Percentiles rank a stretch among this genome's conserved stretches.
Conservation (phyloP, 2,329 filamentous ascomycete genomes). For the Neoarthrinium moseri region DNA sequence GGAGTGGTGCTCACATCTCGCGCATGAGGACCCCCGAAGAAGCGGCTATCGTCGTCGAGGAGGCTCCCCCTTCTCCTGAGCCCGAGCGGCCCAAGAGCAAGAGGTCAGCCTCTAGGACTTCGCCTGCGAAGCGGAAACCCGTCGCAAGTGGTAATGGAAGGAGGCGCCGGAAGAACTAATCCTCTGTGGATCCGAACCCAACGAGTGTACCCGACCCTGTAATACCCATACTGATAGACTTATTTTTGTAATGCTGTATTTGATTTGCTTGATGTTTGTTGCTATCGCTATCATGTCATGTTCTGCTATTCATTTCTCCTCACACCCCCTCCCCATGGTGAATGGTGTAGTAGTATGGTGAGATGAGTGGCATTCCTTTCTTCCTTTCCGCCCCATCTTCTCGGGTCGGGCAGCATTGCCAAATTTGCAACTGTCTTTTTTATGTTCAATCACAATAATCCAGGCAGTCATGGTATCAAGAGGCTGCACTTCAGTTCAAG, state of each 20-base stretch:
- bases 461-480: too few species aligned
- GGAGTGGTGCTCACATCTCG: constrained; percentile 21
- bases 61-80: constrained; percentile 22
- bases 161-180: constrained; percentile 29
- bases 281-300: neutral
- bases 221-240: constrained; percentile 18
- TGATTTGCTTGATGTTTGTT: neutral
- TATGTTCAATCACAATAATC: too few species aligned
- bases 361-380: too few species aligned
- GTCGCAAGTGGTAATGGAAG: constrained; percentile 15
- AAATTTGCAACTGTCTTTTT: too few species aligned
- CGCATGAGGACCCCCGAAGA: constrained; percentile 31
- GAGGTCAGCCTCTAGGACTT: constrained; percentile 31
- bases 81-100: constrained; percentile 32
- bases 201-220: constrained; percentile 14
- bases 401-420: too few species aligned
- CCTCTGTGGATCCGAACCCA: constrained; percentile 7
- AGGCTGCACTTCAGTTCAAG: too few species aligned
- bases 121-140: constrained; percentile 36
- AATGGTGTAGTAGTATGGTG: too few species aligned
- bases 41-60: constrained; percentile 39
- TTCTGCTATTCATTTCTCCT: too few species aligned
- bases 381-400: too few species aligned
- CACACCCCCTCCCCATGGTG: too few species aligned
- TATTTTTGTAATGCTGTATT: constrained; percentile 14